Percentiles rank a stretch among this genome's conserved stretches.
These are phyloP conservation scores for Fusarium devonianum DNA, from an alignment of 2,329 filamentous ascomycete species.

Conservation along the genomic window DNA sequence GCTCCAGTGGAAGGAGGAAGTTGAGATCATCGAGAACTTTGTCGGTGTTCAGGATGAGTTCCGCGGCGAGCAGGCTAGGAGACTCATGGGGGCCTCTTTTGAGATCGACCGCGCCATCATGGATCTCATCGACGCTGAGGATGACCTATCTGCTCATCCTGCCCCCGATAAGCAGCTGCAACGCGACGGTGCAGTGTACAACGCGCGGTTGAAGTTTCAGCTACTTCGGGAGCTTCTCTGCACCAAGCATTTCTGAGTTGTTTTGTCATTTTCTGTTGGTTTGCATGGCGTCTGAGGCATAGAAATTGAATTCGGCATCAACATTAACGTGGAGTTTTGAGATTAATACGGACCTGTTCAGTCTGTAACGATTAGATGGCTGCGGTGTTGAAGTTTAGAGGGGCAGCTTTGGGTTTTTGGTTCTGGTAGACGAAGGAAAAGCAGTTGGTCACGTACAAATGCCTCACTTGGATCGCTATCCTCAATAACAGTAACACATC, in stretches of 20 bases:
- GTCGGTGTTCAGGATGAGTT: slow-evolving; percentile 23
- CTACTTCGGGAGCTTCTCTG: neutral
- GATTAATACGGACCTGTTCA: too few relatives aligned
- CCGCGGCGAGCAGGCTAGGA: neutral
- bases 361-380: too few relatives aligned
- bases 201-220: neutral
- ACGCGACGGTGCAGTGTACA: neutral
- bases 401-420: too few relatives aligned
- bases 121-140: slow-evolving; percentile 1
- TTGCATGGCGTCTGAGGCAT: too few relatives aligned
- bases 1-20: slow-evolving; percentile 16
- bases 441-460: too few relatives aligned
- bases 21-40: slow-evolving; percentile 27
- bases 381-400: too few relatives aligned
- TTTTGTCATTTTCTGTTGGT: too few relatives aligned
- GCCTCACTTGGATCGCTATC: too few relatives aligned
- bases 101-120: neutral
- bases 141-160: neutral
- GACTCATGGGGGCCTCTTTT: neutral
- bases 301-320: too few relatives aligned
- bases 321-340: too few relatives aligned
- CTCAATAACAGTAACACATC: too few relatives aligned
- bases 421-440: too few relatives aligned
- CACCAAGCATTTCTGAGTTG: neutral
- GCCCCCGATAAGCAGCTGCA: neutral